Evolutionary conservation across 1,139 yeast genomes (phyloP), one percentile per base, ranked within the genome.

Genomic region (Blastobotrys capitulatus): DNA sequence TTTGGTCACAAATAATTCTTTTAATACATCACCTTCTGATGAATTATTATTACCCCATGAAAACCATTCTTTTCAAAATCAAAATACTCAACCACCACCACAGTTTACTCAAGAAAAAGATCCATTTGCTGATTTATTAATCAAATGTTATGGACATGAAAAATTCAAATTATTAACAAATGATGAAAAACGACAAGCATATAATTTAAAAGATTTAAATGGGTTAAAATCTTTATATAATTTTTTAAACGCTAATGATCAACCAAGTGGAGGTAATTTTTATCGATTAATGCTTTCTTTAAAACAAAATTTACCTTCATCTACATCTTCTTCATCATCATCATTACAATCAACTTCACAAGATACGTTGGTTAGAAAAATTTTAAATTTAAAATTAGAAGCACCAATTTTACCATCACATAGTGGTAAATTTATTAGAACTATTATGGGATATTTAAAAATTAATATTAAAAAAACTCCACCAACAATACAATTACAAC

Each of bases 141-240:
- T 44, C n/a, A 37, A 38, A 36, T 44, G 42, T 13, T 44, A 44
- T 38, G 47, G 47, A 22, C 47, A 44, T 19, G 16, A 37, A 25
- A 44, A 36, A 13, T 44, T 44, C 38, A 37, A 38, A 19, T n/a
- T 10, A 20, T 27, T 44, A 27, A 25, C 38, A 12, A 38, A 20
- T 19, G 47, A 44, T 10, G 47, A 44, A 36, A 44, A 38, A 38
- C 16, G 38, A 2, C n/a, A 15, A 6, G 47, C 47, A 1, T 44
- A 44, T 20, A 9, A 38, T 2, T 9, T 44, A n/a, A 37, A 38
- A 16, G 47, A 44, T 22, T 9, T 44, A 6, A 7, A 32, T 9
- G 47, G 47, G 7, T 29, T 44, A 36, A 42, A 44, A 15, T 9
- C 22, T 18, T 29, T 44, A 29, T 44, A 37, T 27, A 42, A 41